Conservation (phyloP, 345 rosid species). For the Gossypium longicalyx region DNA sequence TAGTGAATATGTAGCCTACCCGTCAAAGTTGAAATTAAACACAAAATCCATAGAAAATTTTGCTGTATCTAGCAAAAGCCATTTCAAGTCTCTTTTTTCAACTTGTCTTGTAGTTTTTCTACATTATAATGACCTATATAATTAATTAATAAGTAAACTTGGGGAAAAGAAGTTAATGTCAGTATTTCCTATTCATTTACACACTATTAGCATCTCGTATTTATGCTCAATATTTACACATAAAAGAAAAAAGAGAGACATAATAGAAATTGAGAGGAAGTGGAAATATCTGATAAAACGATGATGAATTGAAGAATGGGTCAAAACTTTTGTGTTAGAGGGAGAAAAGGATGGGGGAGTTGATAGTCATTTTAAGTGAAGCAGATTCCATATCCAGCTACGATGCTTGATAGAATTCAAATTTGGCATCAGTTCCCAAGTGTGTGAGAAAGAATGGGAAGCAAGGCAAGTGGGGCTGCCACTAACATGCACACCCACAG, state of each 20-base stretch:
- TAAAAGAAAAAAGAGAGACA: no score
- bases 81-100: no score
- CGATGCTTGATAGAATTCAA: constrained; percentile 1
- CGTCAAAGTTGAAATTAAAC: neutral
- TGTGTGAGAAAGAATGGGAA: neutral
- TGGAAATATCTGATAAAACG: neutral
- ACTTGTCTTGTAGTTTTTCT: no score
- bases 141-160: no score
- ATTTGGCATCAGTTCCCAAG: neutral
- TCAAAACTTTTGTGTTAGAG: neutral
- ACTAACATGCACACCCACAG: constrained; percentile 1
- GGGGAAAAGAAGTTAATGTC: no score
- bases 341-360: neutral
- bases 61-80: neutral
- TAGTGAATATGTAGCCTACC: neutral
- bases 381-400: constrained; percentile 7
- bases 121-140: no score
- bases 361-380: constrained; percentile 6
- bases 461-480: neutral
- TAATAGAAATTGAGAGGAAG: no score
- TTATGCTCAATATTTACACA: no score
- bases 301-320: neutral
- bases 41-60: constrained; percentile 6
- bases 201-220: no score
- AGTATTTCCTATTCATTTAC: no score